Percentiles rank a stretch among this genome's conserved stretches.
These are phyloP conservation scores for Euphorbia lathyris DNA, from an alignment of 345 rosid species.

Conservation along the genomic window DNA sequence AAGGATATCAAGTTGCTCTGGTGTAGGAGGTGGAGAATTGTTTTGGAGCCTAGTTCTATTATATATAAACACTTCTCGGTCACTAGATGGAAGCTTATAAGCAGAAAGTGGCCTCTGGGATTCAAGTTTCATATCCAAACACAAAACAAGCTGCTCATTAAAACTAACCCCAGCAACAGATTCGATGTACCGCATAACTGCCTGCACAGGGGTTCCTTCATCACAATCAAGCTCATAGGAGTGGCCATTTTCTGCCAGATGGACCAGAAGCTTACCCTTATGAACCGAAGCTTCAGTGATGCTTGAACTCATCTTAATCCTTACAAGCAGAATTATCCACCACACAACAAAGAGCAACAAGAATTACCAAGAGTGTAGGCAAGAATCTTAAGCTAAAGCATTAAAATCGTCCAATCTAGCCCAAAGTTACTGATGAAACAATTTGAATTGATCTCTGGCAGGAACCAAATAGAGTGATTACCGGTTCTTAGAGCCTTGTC, in stretches of 20 bases:
- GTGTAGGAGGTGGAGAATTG: conserved; percentile 58
- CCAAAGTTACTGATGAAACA: conserved; percentile 4
- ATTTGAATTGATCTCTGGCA: conserved; percentile 7
- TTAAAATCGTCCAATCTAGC: conserved; percentile 3
- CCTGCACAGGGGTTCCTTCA: conserved; percentile 63
- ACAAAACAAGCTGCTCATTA: conserved; percentile 81
- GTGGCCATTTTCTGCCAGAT: conserved; percentile 85
- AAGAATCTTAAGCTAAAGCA: background rate
- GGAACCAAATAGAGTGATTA: conserved; percentile 2
- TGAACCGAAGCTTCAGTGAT: conserved; percentile 45
- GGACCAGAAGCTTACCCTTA: conserved; percentile 71
- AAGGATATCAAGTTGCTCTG: conserved; percentile 49
- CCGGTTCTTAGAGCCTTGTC: conserved; percentile 17
- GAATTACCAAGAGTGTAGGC: background rate
- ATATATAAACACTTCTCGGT: conserved; percentile 68
- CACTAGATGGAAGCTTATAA: conserved; percentile 70
- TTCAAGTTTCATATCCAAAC: conserved; percentile 78
- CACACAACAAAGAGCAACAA: conserved; percentile 23
- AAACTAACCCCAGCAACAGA: conserved; percentile 50
- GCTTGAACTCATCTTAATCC: conserved; percentile 70
- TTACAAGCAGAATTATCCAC: conserved; percentile 27
- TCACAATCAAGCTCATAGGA: conserved; percentile 66
- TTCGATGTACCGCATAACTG: conserved; percentile 66
- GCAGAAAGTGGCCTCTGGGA: conserved; percentile 67
- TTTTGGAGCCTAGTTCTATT: conserved; percentile 71